These are phyloP conservation scores for Chloropicon primus DNA, from an alignment of 139 green algal genomes.

Conservation along the genomic window DNA sequence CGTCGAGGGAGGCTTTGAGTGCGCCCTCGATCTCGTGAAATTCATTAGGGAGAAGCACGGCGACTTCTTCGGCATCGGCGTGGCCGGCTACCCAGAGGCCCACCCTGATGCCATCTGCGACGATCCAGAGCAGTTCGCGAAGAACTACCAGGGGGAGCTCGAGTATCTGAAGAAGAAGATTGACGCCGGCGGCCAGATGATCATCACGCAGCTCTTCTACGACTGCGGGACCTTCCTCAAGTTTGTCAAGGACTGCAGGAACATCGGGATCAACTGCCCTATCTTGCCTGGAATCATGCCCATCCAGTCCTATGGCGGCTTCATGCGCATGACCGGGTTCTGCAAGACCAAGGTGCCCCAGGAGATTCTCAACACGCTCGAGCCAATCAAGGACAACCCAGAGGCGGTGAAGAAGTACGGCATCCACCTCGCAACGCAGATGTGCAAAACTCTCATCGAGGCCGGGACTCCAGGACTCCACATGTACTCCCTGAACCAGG, in stretches of 20 bases:
- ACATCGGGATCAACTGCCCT: conserved; percentile 66
- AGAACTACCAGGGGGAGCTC: conserved; percentile 76
- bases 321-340: conserved; percentile 97
- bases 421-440: conserved; percentile 70
- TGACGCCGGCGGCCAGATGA: conserved; percentile 80
- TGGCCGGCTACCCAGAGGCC: conserved; percentile 90
- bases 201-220: conserved; percentile 93
- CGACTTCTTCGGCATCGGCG: conserved; percentile 88
- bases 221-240: conserved; percentile 74
- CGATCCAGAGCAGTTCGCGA: conserved; percentile 50
- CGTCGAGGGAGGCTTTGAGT: conserved; percentile 82
- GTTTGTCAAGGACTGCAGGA: conserved; percentile 34
- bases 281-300: conserved; percentile 97
- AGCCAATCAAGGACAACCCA: conserved; percentile 90
- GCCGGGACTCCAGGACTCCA: conserved; percentile 58
- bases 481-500: conserved; percentile 94
- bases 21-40: conserved; percentile 85
- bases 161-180: conserved; percentile 92
- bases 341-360: conserved; percentile 85
- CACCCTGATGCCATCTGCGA: conserved; percentile 86
- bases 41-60: conserved; percentile 75
- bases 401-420: conserved; percentile 72
- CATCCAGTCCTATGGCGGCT: conserved; percentile 89
- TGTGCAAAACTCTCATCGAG: conserved; percentile 79
- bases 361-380: conserved; percentile 54